These are phyloP conservation scores for Penicillium sp. DNA, from an alignment of 2,329 filamentous ascomycete species.

Conservation along the genomic window DNA sequence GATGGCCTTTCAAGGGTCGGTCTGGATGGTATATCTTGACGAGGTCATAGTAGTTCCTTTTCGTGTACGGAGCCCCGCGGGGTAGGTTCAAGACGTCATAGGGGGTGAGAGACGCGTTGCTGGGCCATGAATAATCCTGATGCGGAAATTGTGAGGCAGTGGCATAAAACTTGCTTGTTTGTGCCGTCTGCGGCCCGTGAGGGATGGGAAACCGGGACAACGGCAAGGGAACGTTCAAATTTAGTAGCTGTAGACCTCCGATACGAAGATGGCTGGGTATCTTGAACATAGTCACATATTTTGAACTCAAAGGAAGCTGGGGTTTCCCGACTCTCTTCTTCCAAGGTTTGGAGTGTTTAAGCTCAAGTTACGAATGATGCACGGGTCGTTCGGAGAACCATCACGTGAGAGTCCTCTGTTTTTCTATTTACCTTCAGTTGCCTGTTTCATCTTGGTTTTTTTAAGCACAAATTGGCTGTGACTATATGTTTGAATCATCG, in stretches of 20 bases:
- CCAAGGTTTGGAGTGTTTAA: background rate
- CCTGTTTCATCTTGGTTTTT: background rate
- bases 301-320: slow-evolving; percentile 22
- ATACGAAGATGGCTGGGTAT: slow-evolving; percentile 45
- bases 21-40: slow-evolving; percentile 98
- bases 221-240: slow-evolving; percentile 21
- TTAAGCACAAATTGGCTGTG: too few relatives aligned
- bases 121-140: slow-evolving; percentile 44
- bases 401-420: too few relatives aligned
- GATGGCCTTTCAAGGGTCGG: slow-evolving; percentile 52
- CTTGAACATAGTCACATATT: slow-evolving; percentile 51
- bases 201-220: slow-evolving; percentile 27
- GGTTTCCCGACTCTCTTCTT: background rate
- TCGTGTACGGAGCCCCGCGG: slow-evolving; percentile 71
- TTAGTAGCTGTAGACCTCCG: slow-evolving; percentile 40
- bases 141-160: slow-evolving; percentile 36
- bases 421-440: too few relatives aligned
- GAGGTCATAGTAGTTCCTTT: slow-evolving; percentile 81
- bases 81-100: slow-evolving; percentile 80
- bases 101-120: slow-evolving; percentile 61
- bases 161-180: slow-evolving; percentile 32
- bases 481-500: too few relatives aligned
- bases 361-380: background rate
- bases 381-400: background rate
- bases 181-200: slow-evolving; percentile 17